Base-by-base conservation (phyloP, 805 yeast species). In the Huiozyma sinensis region DNA sequence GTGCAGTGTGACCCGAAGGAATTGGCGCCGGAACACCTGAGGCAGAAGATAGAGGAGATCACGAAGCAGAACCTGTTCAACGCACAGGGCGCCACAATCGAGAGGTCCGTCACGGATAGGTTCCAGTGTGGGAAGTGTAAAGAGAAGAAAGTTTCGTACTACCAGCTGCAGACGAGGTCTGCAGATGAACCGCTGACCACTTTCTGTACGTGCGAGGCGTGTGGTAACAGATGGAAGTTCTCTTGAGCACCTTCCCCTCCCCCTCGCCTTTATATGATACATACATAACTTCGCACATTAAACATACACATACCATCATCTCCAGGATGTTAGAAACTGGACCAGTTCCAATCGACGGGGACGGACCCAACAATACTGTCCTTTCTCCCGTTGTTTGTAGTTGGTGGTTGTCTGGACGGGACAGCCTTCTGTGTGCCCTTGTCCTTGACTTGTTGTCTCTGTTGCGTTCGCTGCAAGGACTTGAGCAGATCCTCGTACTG, bases 171-270 rank as follows among this genome's bases (percentile, higher is more conserved):
- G 71, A 92, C 98, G 32, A 75, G 98, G 66, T 85, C 95, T 46
- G 98, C 98, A 13, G 98, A 92, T 77, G 98, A 92, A 67, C 98
- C 98, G 47, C 75, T 92, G 57, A 92, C 98, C 6, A 92, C 98
- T 1, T 92, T 92, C 63, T 92, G 98, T 70, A 89, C 96, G 4
- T 92, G 98, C 70, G 97, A 89, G 58, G 86, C 78, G 52, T 92
- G 98, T 70, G 97, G 97, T 50, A 87, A 92, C 60, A 77, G 97
- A 65, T 92, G 98, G 98, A 92, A 92, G 66, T 92, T 92, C 61
- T 84, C 95, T 31, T 89, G 37, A 34, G 34, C 10, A 32, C n/a
- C n/a, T 32, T 32, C n/a, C n/a, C n/a, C n/a, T 5, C 24, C 24
- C 11, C 33, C 11, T 31, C n/a, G 33, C 33, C 9, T 31, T 31